A percentile compares a stretch with the other conserved stretches of the same genome.
These are phyloP conservation scores for Solanum habrochaites DNA, from an alignment of 257 asterid species.

Conservation along the genomic window DNA sequence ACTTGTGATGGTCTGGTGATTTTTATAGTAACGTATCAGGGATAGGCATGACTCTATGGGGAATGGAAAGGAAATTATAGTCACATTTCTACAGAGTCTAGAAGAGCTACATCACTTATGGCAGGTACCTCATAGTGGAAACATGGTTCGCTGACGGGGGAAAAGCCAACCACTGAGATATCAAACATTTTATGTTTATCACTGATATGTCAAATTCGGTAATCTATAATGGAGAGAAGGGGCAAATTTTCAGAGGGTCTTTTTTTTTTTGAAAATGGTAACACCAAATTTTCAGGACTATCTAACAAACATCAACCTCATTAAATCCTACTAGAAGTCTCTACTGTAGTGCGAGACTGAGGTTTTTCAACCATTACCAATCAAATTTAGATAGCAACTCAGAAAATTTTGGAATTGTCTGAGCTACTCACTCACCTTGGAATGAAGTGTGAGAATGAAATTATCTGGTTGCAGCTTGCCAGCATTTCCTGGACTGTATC, in stretches of 20 bases:
- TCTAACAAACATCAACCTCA: not conserved
- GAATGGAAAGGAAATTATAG: not conserved
- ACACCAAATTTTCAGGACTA: not conserved
- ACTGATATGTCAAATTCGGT: not conserved
- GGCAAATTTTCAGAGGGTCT: not conserved
- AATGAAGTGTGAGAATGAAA: constrained; percentile 76
- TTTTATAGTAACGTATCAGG: not conserved
- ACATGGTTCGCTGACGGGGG: not conserved
- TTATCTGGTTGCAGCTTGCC: constrained; percentile 44
- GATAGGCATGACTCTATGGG: not conserved
- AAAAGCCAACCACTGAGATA: not conserved
- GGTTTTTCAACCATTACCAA: not conserved
- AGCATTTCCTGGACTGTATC: constrained; percentile 37
- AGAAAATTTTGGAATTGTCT: not conserved
- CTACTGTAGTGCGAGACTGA: not conserved
- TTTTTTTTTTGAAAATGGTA: not conserved
- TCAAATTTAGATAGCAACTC: not conserved
- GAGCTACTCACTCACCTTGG: constrained; percentile 49
- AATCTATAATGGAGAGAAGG: not conserved
- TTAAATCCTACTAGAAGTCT: not conserved
- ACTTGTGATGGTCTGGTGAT: not conserved
- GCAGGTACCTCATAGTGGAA: not conserved
- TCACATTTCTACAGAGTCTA: not conserved
- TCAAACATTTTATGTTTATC: not conserved
- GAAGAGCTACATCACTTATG: not conserved